Evolutionary conservation across 257 asterid genomes (phyloP), one percentile per base, ranked within the genome.

Genomic region (Lycium ferocissimum): DNA sequence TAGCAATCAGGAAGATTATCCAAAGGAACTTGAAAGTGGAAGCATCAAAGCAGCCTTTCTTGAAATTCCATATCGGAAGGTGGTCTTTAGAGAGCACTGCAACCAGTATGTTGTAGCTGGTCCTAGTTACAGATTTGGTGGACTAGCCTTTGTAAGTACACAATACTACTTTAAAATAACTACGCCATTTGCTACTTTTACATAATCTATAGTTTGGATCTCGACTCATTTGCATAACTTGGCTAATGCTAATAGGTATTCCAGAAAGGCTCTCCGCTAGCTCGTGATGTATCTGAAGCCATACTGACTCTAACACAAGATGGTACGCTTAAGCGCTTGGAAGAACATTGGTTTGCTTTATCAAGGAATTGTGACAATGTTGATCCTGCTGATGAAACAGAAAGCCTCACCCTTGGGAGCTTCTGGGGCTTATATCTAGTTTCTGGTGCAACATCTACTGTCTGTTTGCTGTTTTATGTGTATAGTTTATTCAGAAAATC

Each of bases 391-490:
- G 33, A 4, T 7, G 82, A 84, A 38, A 62, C 79, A 3, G 89
- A 35, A 6, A 84, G 90, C 15, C 85, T 89, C 85, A 58, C 82
- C 33, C 65, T 89, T 0, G 47, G 63, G 72, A 89, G 92, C 82
- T 89, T 89, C 87, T 89, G 90, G 92, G 88, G 76, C 3, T 82
- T 89, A 61, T 89, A 82, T 84, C 87, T 89, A 17, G 26, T 89
- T 18, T 87, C 88, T 47, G 82, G 80, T 79, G 66, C 37, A 54
- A 79, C 85, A 54, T 82, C 92, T n/a, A 86, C 90, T 9, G 8
- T 87, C 6, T 87, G 88, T 80, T 67, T 87, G 58, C 40, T 89
- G 18, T 45, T 84, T 75, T 89, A 79, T 67, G 10, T 86, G 11
- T 20, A 11, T 22, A 88, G 73, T 18, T 13, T 11, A 38, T 51